These are phyloP conservation scores for Lithospermum erythrorhizon DNA, from an alignment of 257 asterid species.

Conservation along the genomic window DNA sequence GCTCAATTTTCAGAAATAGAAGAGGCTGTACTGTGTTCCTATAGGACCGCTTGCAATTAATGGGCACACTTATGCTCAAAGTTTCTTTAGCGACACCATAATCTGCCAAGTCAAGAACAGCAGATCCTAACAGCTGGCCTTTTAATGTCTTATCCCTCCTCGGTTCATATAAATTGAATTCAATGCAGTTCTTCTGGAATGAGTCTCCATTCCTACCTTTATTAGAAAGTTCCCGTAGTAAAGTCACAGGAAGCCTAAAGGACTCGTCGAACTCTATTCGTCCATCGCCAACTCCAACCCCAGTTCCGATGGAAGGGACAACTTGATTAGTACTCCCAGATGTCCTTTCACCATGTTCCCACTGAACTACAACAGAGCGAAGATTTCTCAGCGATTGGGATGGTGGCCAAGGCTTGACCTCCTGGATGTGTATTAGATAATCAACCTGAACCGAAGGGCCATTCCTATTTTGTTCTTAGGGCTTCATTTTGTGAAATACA, in stretches of 20 bases:
- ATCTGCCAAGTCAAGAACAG: constrained; percentile 62
- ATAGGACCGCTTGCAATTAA: constrained; percentile 60
- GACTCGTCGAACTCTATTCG: constrained; percentile 59
- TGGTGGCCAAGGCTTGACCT: constrained; percentile 90
- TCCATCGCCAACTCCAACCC: constrained; percentile 53
- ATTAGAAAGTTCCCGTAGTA: constrained; percentile 36
- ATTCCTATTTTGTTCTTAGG: constrained; percentile 42
- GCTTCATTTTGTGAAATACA: constrained; percentile 22
- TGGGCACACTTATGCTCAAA: constrained; percentile 35
- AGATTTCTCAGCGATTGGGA: constrained; percentile 52
- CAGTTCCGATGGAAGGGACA: constrained; percentile 43
- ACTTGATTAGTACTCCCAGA: constrained; percentile 61
- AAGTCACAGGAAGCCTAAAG: constrained; percentile 48
- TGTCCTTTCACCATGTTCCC: constrained; percentile 54
- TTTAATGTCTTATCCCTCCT: constrained; percentile 53
- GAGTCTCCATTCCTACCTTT: constrained; percentile 32
- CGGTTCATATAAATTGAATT: constrained; percentile 64
- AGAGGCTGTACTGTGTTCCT: constrained; percentile 62
- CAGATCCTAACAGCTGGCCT: constrained; percentile 72
- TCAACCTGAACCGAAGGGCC: constrained; percentile 48
- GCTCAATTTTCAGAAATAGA: constrained; percentile 49
- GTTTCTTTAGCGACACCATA: constrained; percentile 42
- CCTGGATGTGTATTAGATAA: constrained; percentile 44
- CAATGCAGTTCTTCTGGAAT: constrained; percentile 55
- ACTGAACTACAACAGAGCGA: constrained; percentile 55